A percentile compares a stretch with the other conserved stretches of the same genome.
Conservation (phyloP, 140 eudicot species). For the Bidens hawaiensis region DNA sequence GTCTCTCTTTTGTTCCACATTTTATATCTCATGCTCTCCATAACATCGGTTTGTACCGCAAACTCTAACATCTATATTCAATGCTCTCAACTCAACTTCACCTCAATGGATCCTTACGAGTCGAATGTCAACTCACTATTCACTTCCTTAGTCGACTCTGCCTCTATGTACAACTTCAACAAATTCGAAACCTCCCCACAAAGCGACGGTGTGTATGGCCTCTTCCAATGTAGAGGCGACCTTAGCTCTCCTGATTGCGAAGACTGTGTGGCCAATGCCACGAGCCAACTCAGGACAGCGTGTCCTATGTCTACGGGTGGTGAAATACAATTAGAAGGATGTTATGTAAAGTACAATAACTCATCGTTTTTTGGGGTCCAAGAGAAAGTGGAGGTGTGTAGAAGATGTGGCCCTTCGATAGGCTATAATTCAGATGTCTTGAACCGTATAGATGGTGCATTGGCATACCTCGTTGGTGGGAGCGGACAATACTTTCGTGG, state of each 20-base stretch:
- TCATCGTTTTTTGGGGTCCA: conserved; percentile 45
- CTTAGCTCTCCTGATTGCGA: conserved; percentile 35
- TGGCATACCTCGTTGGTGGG: conserved; percentile 38
- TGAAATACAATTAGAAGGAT: conserved; percentile 57
- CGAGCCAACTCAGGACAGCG: conserved; percentile 40
- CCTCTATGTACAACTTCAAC: conserved; percentile 44
- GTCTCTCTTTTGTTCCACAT: neutral
- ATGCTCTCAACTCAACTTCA: conserved; percentile 41
- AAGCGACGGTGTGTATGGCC: conserved; percentile 42
- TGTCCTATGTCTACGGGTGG: conserved; percentile 50
- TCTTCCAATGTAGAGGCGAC: conserved; percentile 73
- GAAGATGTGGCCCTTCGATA: conserved; percentile 52
- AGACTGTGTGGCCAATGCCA: conserved; percentile 40
- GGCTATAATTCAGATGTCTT: conserved; percentile 31
- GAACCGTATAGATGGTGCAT: conserved; percentile 31
- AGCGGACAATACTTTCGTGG: conserved; percentile 40
- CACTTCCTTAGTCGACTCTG: conserved; percentile 48
- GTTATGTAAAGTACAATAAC: conserved; percentile 53
- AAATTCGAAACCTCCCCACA: conserved; percentile 31
- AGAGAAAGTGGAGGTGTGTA: conserved; percentile 43
- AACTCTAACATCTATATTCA: conserved; percentile 42
- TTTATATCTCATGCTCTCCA: neutral
- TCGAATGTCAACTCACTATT: conserved; percentile 48
- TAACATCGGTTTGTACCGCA: conserved; percentile 7
- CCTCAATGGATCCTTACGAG: conserved; percentile 33